A percentile compares a stretch with the other conserved stretches of the same genome.
Conservation (phyloP, 2,329 filamentous ascomycete species). For the Zasmidium cellare region DNA sequence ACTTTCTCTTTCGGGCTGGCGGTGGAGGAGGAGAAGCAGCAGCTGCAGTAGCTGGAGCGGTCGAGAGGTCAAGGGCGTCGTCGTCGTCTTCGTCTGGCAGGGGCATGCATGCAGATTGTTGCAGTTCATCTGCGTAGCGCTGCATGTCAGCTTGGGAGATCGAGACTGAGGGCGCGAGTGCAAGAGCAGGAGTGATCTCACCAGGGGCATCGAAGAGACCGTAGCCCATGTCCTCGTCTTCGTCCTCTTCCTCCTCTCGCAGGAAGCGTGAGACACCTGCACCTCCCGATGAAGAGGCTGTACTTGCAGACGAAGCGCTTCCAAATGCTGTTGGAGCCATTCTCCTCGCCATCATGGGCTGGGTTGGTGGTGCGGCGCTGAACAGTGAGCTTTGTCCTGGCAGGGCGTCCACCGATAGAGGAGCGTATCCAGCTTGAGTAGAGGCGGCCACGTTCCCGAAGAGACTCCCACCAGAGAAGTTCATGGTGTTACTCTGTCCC, state of each 20-base stretch:
- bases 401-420: too few relatives aligned
- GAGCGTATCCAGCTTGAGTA: too few relatives aligned
- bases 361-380: too few relatives aligned
- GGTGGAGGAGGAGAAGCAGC: not conserved
- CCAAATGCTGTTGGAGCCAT: too few relatives aligned
- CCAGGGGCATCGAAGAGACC: constrained; percentile 20
- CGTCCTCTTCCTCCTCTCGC: constrained; percentile 15
- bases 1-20: not conserved
- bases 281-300: too few relatives aligned
- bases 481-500: too few relatives aligned
- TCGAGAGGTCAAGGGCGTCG: not conserved
- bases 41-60: not conserved
- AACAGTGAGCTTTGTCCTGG: too few relatives aligned
- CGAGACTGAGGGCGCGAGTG: not conserved
- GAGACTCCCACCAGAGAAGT: too few relatives aligned
- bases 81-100: constrained; percentile 3
- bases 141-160: not conserved
- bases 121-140: constrained; percentile 2
- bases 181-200: not conserved
- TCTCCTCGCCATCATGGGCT: not conserved
- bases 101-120: not conserved
- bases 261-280: too few relatives aligned
- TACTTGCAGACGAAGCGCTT: too few relatives aligned
- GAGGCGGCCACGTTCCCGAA: too few relatives aligned
- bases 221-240: constrained; percentile 22